Conservation (phyloP, 2,329 filamentous ascomycete genomes). For the Colletotrichum zoysiae region DNA sequence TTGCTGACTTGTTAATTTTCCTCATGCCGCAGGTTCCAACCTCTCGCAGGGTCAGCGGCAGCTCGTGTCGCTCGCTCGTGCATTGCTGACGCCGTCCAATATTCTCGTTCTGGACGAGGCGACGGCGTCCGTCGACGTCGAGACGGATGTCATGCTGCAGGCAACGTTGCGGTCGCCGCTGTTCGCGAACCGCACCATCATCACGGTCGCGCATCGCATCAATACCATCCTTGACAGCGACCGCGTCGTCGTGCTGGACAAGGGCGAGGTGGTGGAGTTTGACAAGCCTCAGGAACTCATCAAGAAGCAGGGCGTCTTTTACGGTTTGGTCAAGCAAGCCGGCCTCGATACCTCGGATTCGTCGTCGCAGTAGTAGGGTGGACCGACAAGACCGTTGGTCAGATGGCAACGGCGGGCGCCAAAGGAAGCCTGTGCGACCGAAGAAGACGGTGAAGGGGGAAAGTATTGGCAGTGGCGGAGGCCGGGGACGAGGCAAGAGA, state of each 20-base stretch:
- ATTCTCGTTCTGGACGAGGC: conserved; percentile 98
- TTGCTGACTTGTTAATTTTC: conserved; percentile 42
- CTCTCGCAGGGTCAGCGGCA: conserved; percentile 95
- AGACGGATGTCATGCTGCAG: conserved; percentile 77
- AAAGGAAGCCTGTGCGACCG: conserved; percentile 8
- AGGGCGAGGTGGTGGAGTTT: conserved; percentile 91
- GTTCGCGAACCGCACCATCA: conserved; percentile 94
- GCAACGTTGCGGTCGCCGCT: conserved; percentile 71
- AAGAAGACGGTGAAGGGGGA: background rate
- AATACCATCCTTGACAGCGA: conserved; percentile 95
- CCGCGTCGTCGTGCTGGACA: conserved; percentile 92
- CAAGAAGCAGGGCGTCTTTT: conserved; percentile 82
- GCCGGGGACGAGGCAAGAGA: conserved; percentile 6
- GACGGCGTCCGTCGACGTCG: conserved; percentile 80
- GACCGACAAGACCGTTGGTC: background rate
- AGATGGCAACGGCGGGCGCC: background rate
- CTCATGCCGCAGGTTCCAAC: conserved; percentile 79
- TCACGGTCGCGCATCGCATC: conserved; percentile 97
- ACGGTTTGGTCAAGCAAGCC: conserved; percentile 91
- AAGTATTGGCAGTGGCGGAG: background rate
- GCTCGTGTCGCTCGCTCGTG: conserved; percentile 91
- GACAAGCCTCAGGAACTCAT: conserved; percentile 86
- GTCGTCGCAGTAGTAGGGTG: conserved; percentile 46
- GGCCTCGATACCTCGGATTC: conserved; percentile 69
- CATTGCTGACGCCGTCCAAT: conserved; percentile 94